These are phyloP conservation scores for Dactylellina parvicollis DNA, from an alignment of 2,329 filamentous ascomycete genomes.

Conservation along the genomic window DNA sequence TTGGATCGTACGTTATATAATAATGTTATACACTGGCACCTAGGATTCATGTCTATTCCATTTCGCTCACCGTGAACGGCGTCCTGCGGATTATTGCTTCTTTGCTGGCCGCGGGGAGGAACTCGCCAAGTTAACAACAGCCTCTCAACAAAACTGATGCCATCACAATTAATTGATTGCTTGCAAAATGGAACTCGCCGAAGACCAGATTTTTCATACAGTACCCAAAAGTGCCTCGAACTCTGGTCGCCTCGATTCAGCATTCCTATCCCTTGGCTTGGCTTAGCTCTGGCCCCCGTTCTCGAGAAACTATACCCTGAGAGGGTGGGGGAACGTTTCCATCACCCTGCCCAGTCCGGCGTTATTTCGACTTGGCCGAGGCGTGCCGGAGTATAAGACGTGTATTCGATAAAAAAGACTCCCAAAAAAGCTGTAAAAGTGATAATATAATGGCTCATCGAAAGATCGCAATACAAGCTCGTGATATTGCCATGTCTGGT, in stretches of 20 bases:
- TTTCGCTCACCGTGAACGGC: neutral
- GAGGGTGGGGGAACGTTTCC: neutral
- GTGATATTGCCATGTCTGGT: slow-evolving; percentile 7
- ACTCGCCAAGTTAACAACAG: slow-evolving; percentile 24
- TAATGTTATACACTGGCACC: neutral
- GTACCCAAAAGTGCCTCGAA: neutral
- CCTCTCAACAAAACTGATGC: slow-evolving; percentile 30
- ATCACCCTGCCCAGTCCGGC: neutral
- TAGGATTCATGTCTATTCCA: too few species aligned
- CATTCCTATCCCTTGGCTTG: neutral
- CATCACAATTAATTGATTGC: neutral
- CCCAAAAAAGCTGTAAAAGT: too few species aligned
- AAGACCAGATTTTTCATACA: slow-evolving; percentile 2
- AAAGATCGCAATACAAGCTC: slow-evolving; percentile 3
- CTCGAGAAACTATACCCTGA: neutral
- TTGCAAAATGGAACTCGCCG: slow-evolving; percentile 32
- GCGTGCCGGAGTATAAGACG: neutral
- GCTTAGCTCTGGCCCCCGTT: neutral
- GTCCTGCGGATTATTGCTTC: neutral
- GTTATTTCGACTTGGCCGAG: too few species aligned
- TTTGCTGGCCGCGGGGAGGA: slow-evolving; percentile 12
- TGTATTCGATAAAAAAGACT: too few species aligned
- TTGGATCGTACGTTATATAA: slow-evolving; percentile 20
- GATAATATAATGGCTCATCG: neutral
- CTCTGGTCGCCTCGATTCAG: slow-evolving; percentile 16